Conservation (phyloP, 306 rosid species). For the Quercus rubra region DNA sequence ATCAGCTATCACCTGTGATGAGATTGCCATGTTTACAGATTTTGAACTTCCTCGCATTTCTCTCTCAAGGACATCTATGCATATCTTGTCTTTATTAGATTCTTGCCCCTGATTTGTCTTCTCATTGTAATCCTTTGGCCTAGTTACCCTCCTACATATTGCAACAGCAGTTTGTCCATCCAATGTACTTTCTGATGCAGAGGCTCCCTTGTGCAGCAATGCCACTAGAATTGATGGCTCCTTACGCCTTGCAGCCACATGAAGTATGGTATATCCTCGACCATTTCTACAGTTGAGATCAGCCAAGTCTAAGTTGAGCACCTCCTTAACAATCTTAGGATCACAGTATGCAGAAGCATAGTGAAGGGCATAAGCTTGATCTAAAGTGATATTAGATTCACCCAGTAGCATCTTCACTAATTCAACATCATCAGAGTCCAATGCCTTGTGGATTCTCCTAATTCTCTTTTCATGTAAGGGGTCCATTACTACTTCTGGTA, state of each 20-base stretch:
- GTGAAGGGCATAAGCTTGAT: constrained; percentile 78
- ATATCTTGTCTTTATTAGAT: constrained; percentile 74
- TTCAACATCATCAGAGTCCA: constrained; percentile 89
- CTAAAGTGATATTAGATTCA: constrained; percentile 63
- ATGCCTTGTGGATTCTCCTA: constrained; percentile 59
- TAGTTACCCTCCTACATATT: constrained; percentile 79
- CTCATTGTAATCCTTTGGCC: constrained; percentile 64
- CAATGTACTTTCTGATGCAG: constrained; percentile 50
- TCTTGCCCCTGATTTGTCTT: constrained; percentile 46
- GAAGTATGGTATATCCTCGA: constrained; percentile 66
- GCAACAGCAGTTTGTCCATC: constrained; percentile 88
- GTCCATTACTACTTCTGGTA: constrained; percentile 38
- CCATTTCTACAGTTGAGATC: constrained; percentile 45
- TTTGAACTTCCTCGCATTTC: constrained; percentile 65
- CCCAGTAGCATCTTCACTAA: constrained; percentile 61
- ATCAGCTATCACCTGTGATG: constrained; percentile 42
- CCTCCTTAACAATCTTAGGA: constrained; percentile 71
- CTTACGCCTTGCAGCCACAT: constrained; percentile 87
- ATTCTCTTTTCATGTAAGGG: constrained; percentile 43
- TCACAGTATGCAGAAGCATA: constrained; percentile 84
- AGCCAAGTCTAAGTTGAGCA: constrained; percentile 53
- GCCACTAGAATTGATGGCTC: constrained; percentile 69
- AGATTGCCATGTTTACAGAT: constrained; percentile 26
- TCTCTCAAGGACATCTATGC: constrained; percentile 79
- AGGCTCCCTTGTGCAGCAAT: constrained; percentile 65